These are phyloP conservation scores for Podospora appendiculata DNA, from an alignment of 495 filamentous ascomycete species.

Conservation along the genomic window DNA sequence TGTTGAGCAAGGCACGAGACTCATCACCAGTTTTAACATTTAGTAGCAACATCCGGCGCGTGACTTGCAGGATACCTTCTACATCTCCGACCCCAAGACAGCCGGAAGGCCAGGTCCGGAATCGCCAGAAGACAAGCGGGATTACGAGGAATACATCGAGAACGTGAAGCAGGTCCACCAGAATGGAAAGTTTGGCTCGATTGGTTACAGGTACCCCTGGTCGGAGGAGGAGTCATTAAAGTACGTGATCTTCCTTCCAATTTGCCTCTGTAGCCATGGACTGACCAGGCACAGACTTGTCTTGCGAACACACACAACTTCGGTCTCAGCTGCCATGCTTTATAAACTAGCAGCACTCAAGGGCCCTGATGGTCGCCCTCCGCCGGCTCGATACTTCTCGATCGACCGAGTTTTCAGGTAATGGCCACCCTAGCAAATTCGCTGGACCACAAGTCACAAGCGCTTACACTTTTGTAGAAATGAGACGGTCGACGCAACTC, in stretches of 20 bases:
- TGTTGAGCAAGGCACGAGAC: no score
- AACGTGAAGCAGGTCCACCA: constrained; percentile 75
- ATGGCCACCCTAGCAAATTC: not conserved
- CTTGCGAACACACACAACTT: constrained; percentile 92
- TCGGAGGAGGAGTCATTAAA: constrained; percentile 72
- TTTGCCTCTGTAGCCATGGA: not conserved
- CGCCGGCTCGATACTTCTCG: constrained; percentile 86
- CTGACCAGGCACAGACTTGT: constrained; percentile 51
- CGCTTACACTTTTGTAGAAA: constrained; percentile 14
- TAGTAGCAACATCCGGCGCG: constrained; percentile 85
- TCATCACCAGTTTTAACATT: no score
- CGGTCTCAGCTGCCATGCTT: constrained; percentile 78
- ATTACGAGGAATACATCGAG: constrained; percentile 84
- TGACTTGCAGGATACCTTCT: constrained; percentile 96
- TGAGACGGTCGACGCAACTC: constrained; percentile 92
- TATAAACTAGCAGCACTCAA: constrained; percentile 73
- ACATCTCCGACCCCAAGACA: constrained; percentile 76
- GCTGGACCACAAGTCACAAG: not conserved
- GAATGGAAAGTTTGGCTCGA: constrained; percentile 82
- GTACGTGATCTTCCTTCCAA: not conserved
- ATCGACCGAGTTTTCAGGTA: constrained; percentile 85
- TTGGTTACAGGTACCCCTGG: constrained; percentile 95
- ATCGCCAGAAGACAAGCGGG: constrained; percentile 53
- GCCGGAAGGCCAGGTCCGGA: constrained; percentile 63
- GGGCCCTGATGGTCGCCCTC: constrained; percentile 38